Conservation (phyloP, 2,329 filamentous ascomycete genomes). For the Malbranchea cinnamomea region DNA sequence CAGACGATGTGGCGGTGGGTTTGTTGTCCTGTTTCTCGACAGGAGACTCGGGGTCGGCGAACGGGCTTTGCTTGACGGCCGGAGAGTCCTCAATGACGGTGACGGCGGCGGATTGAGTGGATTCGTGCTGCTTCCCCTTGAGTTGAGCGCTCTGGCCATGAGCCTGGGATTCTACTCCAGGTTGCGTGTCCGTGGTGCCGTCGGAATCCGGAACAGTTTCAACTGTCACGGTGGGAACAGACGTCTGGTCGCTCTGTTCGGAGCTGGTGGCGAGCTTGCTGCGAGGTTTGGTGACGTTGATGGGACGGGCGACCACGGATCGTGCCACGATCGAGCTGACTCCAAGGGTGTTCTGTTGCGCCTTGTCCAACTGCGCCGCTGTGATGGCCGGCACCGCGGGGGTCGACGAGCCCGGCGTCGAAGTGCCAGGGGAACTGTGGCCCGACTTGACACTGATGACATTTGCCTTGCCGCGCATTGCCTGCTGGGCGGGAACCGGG, state of each 20-base stretch:
- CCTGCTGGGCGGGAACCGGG: conserved; percentile 65
- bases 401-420: conserved; percentile 31
- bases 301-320: conserved; percentile 28
- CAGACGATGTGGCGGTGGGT: conserved; percentile 10
- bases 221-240: conserved; percentile 3
- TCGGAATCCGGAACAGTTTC: conserved; percentile 11
- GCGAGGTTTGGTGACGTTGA: conserved; percentile 27
- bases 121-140: conserved; percentile 12
- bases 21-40: conserved; percentile 5
- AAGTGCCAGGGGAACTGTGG: conserved; percentile 37
- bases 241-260: conserved; percentile 15
- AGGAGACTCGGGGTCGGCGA: conserved; percentile 12
- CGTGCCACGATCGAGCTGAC: conserved; percentile 31
- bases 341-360: conserved; percentile 14
- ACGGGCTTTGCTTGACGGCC: conserved; percentile 14
- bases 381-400: conserved; percentile 64
- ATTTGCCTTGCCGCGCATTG: conserved; percentile 74
- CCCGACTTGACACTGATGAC: conserved; percentile 82
- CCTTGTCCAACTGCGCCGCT: conserved; percentile 26
- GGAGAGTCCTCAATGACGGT: conserved; percentile 18
- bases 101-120: conserved; percentile 12
- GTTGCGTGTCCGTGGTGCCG: conserved; percentile 10
- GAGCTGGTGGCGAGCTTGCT: conserved; percentile 19
- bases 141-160: no score
- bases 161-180: conserved; percentile 17